Evolutionary conservation across 139 green algal genomes (phyloP), one percentile per base, ranked within the genome.

Genomic region (Chloropicon primus): DNA sequence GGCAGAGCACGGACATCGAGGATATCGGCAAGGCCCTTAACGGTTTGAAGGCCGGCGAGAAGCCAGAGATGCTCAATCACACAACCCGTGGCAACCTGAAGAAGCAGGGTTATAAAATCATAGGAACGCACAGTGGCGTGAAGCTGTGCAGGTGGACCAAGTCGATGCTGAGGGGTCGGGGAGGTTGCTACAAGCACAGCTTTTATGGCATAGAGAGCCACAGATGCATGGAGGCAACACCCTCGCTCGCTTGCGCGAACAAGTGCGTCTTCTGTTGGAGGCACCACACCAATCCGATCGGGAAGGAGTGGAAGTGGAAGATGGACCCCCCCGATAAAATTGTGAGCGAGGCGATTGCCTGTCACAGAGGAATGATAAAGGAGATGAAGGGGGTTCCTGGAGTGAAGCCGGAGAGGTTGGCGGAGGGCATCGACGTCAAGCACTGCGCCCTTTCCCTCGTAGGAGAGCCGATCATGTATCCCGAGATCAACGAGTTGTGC

Each of bases 81-180:
- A 22, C 85, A 21, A 23, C 91, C 0, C 81, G 88, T 1, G 78
- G 53, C 1, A 86, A 80, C 5, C 80, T 94, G 17, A 92, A 80
- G 53, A 92, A 92, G 80, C 91, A 96, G 80, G 91, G 91, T 25
- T 96, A 96, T 81, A 93, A 94, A 74, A 78, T 96, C 26, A 89
- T 96, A 29, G 91, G 91, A 73, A 86, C 74, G 21, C 91, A 96
- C 81, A 91, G 85, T 73, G 91, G 91, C 1, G 91, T 96, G 74
- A 96, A 96, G 87, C 81, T 96, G 80, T 96, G 91, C 74, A 80
- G 89, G 79, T 93, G 89, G 89, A 94, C 90, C n/a, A 94, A 96
- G 84, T 85, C 84, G 27, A 91, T 93, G 91, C 82, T 96, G 78
- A 71, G 91, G 0, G 90, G 89, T 2, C 79, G 89, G 1, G 89